A percentile compares a stretch with the other conserved stretches of the same genome.
Evolutionary conservation across 495 filamentous ascomycete species (phyloP).

Genomic region (Aspergillus bertholletiae): DNA sequence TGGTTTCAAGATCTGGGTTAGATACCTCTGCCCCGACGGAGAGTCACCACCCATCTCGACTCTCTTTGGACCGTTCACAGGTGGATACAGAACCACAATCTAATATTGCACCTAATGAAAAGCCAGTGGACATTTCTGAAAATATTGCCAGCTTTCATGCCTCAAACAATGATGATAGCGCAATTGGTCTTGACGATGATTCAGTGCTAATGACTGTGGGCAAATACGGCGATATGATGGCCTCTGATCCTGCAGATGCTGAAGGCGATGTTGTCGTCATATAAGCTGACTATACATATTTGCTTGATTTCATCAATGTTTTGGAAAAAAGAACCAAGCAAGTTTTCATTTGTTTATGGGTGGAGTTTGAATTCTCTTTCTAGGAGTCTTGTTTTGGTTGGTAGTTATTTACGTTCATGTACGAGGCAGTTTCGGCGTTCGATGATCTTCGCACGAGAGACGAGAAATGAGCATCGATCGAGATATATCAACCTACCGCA

Average conservation of each 20-base stretch:
- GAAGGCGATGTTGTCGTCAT: slow-evolving; percentile 50
- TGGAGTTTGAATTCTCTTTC: slow-evolving; percentile 25
- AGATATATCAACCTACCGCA: slow-evolving; percentile 12
- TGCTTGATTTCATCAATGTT: slow-evolving; percentile 10
- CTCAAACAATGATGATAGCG: slow-evolving; percentile 45
- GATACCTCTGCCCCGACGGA: slow-evolving; percentile 2
- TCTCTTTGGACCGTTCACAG: slow-evolving; percentile 9
- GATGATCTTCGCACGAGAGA: slow-evolving; percentile 38
- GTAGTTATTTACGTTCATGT: slow-evolving; percentile 13
- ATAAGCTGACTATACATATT: slow-evolving; percentile 22
- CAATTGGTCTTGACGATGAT: slow-evolving; percentile 46
- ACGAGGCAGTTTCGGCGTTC: slow-evolving; percentile 32
- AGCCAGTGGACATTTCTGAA: slow-evolving; percentile 27
- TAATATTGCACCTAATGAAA: slow-evolving; percentile 14
- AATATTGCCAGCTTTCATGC: slow-evolving; percentile 29
- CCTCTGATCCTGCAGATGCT: slow-evolving; percentile 44
- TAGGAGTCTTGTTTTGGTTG: slow-evolving; percentile 22
- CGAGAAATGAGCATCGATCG: slow-evolving; percentile 33
- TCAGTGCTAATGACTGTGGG: slow-evolving; percentile 45
- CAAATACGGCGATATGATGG: slow-evolving; percentile 50
- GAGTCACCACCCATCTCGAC: slow-evolving; percentile 4
- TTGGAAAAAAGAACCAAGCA: slow-evolving; percentile 12
- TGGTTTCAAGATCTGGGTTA: slow-evolving; percentile 10
- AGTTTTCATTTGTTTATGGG: slow-evolving; percentile 15
- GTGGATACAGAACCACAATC: slow-evolving; percentile 13